Evolutionary conservation across 805 yeast genomes (phyloP).

Genomic region (Pichia rugopelliculosa): DNA sequence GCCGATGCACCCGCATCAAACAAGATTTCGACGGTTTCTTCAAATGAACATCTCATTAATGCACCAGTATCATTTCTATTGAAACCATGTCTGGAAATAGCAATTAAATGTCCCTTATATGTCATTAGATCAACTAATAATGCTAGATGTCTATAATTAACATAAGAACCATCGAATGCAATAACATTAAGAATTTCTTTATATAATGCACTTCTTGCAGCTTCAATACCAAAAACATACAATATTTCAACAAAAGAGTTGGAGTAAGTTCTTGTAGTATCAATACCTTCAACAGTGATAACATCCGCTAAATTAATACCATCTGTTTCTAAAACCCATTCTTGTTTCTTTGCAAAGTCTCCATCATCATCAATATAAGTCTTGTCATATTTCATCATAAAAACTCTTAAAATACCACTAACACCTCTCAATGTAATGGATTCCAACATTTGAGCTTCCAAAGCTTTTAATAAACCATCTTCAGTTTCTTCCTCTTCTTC

Average conservation of each 20-base stretch:
- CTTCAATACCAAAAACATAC: conserved; percentile 96
- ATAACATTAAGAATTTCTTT: conserved; percentile 93
- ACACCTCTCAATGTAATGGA: conserved; percentile 94
- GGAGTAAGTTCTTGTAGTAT: conserved; percentile 82
- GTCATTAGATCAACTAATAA: conserved; percentile 97
- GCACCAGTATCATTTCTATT: conserved; percentile 99
- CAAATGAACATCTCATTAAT: conserved; percentile 97
- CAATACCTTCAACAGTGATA: conserved; percentile 92
- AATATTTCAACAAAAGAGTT: conserved; percentile 94
- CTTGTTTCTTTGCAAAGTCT: conserved; percentile 81
- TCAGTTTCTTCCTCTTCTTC: conserved; percentile 95
- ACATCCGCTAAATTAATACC: conserved; percentile 96
- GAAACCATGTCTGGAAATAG: conserved; percentile 98
- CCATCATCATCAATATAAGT: conserved; percentile 72
- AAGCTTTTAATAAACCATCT: conserved; percentile 90
- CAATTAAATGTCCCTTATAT: conserved; percentile 95
- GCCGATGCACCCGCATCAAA: conserved; percentile 98
- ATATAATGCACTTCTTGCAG: conserved; percentile 90
- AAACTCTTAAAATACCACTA: conserved; percentile 83
- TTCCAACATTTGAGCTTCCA: conserved; percentile 94
- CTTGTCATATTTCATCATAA: conserved; percentile 80
- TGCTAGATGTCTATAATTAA: conserved; percentile 97
- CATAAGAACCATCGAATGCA: conserved; percentile 99
- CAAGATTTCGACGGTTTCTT: conserved; percentile 96
- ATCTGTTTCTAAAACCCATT: conserved; percentile 98